phyloP scores from a whole-genome alignment of 108 stramenopile species.

The Skeletonema costatum region DNA sequence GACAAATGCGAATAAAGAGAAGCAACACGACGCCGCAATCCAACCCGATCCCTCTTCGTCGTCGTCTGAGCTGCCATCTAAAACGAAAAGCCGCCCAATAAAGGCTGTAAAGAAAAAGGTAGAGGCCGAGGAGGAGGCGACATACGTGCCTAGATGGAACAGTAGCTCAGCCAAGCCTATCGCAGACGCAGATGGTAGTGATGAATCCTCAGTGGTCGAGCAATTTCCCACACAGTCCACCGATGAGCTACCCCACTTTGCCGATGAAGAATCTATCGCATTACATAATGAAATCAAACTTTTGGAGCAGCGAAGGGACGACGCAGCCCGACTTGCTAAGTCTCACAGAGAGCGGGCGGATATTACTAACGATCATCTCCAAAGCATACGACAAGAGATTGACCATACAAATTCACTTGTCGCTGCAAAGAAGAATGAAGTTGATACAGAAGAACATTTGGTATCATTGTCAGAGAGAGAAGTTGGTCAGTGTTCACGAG shows the following conservation, averaged over 20 bases:
- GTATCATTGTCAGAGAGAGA: conserved; percentile 65
- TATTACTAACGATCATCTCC: conserved; percentile 85
- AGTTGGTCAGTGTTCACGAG: conserved; percentile 52
- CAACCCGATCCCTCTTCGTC: neutral
- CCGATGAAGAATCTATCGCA: conserved; percentile 45
- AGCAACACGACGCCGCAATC: neutral
- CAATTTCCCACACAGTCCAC: neutral
- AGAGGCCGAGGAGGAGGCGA: neutral
- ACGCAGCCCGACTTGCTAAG: conserved; percentile 20
- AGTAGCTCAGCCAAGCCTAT: neutral
- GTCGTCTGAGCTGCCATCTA: neutral
- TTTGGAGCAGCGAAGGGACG: conserved; percentile 36
- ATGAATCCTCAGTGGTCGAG: neutral
- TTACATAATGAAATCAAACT: conserved; percentile 43
- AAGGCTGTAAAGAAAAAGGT: neutral
- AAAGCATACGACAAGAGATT: conserved; percentile 83
- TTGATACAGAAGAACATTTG: conserved; percentile 79
- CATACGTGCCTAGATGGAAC: neutral
- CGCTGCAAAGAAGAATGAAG: conserved; percentile 75
- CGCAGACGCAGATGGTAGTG: neutral
- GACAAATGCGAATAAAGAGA: neutral
- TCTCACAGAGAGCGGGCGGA: conserved; percentile 62
- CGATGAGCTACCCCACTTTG: conserved; percentile 39
- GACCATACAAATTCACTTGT: conserved; percentile 78
- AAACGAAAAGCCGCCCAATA: neutral